A percentile compares a stretch with the other conserved stretches of the same genome.
phyloP scores from a whole-genome alignment of 1,284 basidiomycete genomes.

The Paramarasmius palmivorus region DNA sequence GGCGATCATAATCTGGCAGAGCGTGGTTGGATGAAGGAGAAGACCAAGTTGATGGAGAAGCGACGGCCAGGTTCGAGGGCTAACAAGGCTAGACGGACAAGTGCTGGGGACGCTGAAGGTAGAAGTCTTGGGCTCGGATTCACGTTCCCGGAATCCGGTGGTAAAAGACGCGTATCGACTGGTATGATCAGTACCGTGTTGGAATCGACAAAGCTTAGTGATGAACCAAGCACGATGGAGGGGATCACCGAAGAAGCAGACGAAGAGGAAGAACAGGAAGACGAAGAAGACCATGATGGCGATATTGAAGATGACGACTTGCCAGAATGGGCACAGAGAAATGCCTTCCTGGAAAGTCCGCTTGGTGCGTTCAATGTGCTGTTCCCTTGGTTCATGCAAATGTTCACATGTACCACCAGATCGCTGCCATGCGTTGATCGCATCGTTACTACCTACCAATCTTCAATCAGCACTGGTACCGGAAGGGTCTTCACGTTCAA shows the following conservation, averaged over 20 bases:
- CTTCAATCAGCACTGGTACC: conserved; percentile 47
- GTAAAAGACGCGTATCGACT: conserved; percentile 52
- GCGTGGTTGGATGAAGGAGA: conserved; percentile 61
- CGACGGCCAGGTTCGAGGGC: conserved; percentile 30
- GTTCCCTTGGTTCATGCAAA: conserved; percentile 11
- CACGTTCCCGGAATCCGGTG: conserved; percentile 24
- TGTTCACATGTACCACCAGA: too few relatives aligned
- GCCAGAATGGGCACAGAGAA: conserved; percentile 72
- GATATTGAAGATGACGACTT: conserved; percentile 64
- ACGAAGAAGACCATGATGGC: conserved; percentile 25
- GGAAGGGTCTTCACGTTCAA: conserved; percentile 26
- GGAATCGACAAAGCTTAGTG: conserved; percentile 46
- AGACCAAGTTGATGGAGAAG: conserved; percentile 42
- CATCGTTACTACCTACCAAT: conserved; percentile 50
- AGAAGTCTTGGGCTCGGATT: conserved; percentile 18
- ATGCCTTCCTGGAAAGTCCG: conserved; percentile 51
- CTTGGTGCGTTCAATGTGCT: conserved; percentile 47
- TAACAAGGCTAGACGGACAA: conserved; percentile 49
- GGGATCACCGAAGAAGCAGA: conserved; percentile 51
- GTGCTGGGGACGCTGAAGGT: conserved; percentile 45
- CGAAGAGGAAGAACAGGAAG: conserved; percentile 26
- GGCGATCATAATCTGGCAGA: conserved; percentile 36
- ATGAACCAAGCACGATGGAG: conserved; percentile 61
- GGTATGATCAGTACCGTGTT: conserved; percentile 50
- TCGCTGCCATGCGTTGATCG: conserved; percentile 30